Base-by-base conservation (phyloP, 2,329 filamentous ascomycete species). In the Exserohilum rostratum region DNA sequence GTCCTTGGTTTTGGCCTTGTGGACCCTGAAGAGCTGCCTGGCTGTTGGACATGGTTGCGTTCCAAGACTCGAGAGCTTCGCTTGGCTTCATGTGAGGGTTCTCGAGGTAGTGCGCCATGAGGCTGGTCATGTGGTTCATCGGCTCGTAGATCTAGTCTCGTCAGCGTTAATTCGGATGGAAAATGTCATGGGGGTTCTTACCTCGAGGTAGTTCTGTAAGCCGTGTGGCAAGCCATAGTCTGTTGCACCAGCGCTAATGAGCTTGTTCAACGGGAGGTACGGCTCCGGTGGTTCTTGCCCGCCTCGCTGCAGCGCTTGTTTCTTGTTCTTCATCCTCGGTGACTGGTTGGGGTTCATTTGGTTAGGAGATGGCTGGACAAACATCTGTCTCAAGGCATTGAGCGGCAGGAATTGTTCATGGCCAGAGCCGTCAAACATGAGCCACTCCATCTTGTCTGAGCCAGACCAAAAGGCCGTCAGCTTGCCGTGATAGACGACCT, bases 371-470 rank as follows among this genome's bases (percentile, higher is more conserved):
- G 79, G 79, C 57, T 80, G 72, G 9, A 61, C 63, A 46, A 81
- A 75, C 38, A 80, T 69, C 53, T 70, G 69, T 66, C 76, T 82
- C 66, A 87, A 68, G 44, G 81, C 81, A 57, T 81, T 85, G 49
- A 91, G 86, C 18, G 92, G 88, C 40, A 98, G 80, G 67, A 89
- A 96, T 76, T 98, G 93, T 63, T 93, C 90, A 67, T 96, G 89
- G 45, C 82, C 83, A 31, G 81, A 84, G 1, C 90, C 91, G 42
- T 87, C 82, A 63, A 98, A 93, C 66, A 96, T 91, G 44, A 98
- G 83, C 56, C 91, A 81, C 58, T 96, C 91, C 55, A 99, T 88
- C 72, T 89, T 91, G 58, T 91, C 88, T 9, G 67, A 66, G 33
- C 89, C 84, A 7, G 96, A 90, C 69, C 96, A 96, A 57, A 91